Percentiles rank a stretch among this genome's conserved stretches.
Conservation (phyloP, 2,329 filamentous ascomycete genomes). For the Aschersonia sp. region DNA sequence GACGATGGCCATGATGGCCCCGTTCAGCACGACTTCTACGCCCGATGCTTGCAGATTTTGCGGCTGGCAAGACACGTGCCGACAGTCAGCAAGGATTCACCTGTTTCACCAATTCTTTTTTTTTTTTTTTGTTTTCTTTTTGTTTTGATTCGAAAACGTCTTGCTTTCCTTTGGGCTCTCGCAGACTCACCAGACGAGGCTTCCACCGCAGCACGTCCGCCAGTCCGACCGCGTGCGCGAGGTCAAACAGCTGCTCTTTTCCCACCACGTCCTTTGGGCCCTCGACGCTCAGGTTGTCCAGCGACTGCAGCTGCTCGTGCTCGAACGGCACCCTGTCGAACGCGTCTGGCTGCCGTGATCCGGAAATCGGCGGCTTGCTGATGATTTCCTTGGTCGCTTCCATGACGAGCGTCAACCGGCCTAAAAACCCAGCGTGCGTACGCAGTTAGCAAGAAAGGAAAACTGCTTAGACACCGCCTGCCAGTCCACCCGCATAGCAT, state of each 20-base stretch:
- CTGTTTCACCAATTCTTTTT: too few species aligned
- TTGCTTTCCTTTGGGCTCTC: not conserved
- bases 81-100: too few species aligned
- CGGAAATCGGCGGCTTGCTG: slow-evolving; percentile 14
- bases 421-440: slow-evolving; percentile 8
- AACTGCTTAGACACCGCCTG: too few species aligned
- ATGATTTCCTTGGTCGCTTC: slow-evolving; percentile 24
- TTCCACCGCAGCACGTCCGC: slow-evolving; percentile 74
- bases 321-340: slow-evolving; percentile 49
- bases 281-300: slow-evolving; percentile 53
- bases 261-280: slow-evolving; percentile 48
- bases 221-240: slow-evolving; percentile 60
- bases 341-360: slow-evolving; percentile 22
- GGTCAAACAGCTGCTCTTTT: slow-evolving; percentile 47
- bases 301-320: slow-evolving; percentile 54
- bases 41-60: slow-evolving; percentile 60
- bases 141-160: too few species aligned
- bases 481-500: too few species aligned
- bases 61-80: slow-evolving; percentile 22
- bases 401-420: slow-evolving; percentile 22
- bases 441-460: not conserved
- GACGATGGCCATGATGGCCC: slow-evolving; percentile 71
- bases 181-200: slow-evolving; percentile 50
- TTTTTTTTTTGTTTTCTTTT: too few species aligned
- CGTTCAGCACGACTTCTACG: slow-evolving; percentile 56